Evolutionary conservation across 116 monocot species (phyloP).

Genomic region (Papilionanthe hybrid): DNA sequence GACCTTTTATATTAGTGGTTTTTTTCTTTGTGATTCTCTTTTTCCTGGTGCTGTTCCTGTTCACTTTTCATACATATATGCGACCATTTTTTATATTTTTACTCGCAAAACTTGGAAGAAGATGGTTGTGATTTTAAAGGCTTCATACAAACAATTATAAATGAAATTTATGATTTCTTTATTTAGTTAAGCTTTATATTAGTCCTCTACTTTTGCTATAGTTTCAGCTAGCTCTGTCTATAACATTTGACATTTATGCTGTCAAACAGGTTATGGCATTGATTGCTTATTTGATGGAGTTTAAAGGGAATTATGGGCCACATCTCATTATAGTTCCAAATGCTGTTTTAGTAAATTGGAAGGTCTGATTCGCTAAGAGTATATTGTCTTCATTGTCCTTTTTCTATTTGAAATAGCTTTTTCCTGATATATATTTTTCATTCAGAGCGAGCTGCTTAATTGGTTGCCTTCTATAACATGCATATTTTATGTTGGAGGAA

Average conservation of each 20-base stretch:
- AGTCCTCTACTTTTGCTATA: too few species aligned
- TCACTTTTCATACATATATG: background rate
- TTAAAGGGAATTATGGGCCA: constrained; percentile 94
- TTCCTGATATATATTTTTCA: constrained; percentile 17
- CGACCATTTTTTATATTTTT: background rate
- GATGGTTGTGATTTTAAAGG: background rate
- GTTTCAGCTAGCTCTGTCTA: background rate
- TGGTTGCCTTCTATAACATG: constrained; percentile 90
- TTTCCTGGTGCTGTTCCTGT: background rate
- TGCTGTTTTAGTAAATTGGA: constrained; percentile 98
- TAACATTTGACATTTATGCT: constrained; percentile 1
- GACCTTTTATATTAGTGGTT: background rate
- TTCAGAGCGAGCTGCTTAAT: constrained; percentile 74
- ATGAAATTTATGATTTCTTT: background rate
- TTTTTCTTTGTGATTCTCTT: background rate
- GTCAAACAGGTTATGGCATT: constrained; percentile 80
- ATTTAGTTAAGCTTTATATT: too few species aligned
- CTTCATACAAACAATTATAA: background rate
- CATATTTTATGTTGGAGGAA: constrained; percentile 88
- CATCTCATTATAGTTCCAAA: constrained; percentile 98
- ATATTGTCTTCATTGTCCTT: background rate
- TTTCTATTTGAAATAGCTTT: background rate
- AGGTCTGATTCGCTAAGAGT: constrained; percentile 30
- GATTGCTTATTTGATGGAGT: constrained; percentile 96
- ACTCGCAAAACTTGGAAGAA: background rate